These are phyloP conservation scores for Microthyrium microscopicum DNA, from an alignment of 2,329 filamentous ascomycete species.

Conservation along the genomic window DNA sequence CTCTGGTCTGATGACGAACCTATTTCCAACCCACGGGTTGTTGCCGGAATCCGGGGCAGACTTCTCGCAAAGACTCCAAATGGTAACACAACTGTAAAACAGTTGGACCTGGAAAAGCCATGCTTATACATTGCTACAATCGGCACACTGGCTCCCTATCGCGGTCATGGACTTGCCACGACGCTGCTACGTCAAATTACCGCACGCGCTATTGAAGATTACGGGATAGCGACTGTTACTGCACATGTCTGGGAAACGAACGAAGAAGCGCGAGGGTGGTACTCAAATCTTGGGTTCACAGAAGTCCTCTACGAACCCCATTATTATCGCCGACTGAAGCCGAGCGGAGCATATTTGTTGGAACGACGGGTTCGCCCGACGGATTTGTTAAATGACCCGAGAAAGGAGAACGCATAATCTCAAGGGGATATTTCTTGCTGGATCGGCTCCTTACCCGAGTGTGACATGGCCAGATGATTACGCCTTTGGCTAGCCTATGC, in stretches of 20 bases:
- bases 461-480: too few relatives aligned
- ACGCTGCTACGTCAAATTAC: constrained; percentile 29
- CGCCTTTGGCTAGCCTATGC: too few relatives aligned
- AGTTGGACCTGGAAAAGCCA: constrained; percentile 8
- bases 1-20: constrained; percentile 35
- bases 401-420: too few relatives aligned
- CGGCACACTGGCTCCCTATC: constrained; percentile 41
- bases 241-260: constrained; percentile 51
- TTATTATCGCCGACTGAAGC: constrained; percentile 43
- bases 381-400: constrained; percentile 6
- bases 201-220: constrained; percentile 21
- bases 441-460: too few relatives aligned
- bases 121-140: constrained; percentile 46
- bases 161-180: constrained; percentile 39
- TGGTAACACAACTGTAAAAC: neutral
- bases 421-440: too few relatives aligned
- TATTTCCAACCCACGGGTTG: constrained; percentile 20
- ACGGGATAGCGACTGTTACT: constrained; percentile 35
- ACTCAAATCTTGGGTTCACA: constrained; percentile 39
- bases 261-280: constrained; percentile 43
- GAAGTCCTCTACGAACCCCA: constrained; percentile 33
- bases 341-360: constrained; percentile 14
- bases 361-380: constrained; percentile 3
- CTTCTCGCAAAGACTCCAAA: constrained; percentile 17
- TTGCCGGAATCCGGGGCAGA: constrained; percentile 32